Conservation (phyloP, 78 protist genomes). For the Monosiga brevicollis region DNA sequence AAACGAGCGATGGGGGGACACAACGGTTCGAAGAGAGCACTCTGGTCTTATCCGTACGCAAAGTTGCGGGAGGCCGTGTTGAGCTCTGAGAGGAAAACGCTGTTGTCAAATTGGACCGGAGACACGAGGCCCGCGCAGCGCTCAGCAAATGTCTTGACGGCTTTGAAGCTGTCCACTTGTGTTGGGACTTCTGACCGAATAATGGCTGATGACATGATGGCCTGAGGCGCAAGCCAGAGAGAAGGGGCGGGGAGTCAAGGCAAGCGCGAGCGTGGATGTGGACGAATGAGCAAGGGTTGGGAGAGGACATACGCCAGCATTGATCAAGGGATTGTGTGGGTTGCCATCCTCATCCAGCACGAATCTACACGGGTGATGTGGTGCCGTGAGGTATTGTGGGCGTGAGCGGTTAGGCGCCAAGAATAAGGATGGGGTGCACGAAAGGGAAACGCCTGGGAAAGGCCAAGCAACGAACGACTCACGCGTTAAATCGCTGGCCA, state of each 20-base stretch:
- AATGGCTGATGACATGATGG: neutral
- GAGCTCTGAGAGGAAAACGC: constrained; percentile 32
- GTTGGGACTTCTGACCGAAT: neutral
- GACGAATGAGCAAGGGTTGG: constrained; percentile 22
- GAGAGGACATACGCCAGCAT: constrained; percentile 72
- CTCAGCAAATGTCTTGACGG: neutral
- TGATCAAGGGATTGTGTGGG: constrained; percentile 58
- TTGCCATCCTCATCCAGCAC: neutral
- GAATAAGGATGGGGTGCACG: no score
- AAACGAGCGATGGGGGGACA: neutral
- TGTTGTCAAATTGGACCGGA: constrained; percentile 12
- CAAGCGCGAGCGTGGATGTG: neutral
- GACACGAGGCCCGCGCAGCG: constrained; percentile 15
- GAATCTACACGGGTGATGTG: no score
- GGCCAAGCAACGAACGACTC: no score
- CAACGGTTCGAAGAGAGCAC: neutral
- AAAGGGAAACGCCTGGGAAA: no score
- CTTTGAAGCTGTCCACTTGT: neutral
- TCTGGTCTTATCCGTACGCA: constrained; percentile 24
- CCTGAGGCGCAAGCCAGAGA: neutral
- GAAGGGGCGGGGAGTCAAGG: neutral
- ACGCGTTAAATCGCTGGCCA: constrained; percentile 34
- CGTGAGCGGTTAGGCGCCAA: no score
- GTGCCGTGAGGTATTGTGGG: no score
- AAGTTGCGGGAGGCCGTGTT: constrained; percentile 45